Base-by-base conservation (phyloP, 768 basidiomycete genomes). In the Solioccasus polychromus region DNA sequence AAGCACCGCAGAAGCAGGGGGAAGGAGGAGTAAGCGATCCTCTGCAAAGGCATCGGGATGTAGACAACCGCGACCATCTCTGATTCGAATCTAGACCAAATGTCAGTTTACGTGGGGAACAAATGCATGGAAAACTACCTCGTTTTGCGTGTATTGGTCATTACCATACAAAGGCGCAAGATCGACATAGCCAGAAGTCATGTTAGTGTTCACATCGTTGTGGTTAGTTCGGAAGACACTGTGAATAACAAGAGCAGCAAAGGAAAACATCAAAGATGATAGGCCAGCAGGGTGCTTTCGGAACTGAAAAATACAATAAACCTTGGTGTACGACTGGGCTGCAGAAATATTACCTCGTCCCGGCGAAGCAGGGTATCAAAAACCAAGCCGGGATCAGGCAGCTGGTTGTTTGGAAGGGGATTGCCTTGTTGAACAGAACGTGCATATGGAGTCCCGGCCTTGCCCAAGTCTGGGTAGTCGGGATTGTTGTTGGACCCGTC, bases 141-240 rank as follows among this genome's bases (percentile, higher is more conserved):
- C 69, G 52, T 85, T 65, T 58, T 85, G 82, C 15, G 69, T 76
- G 14, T 64, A 70, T 52, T 84, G 76, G 52, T 80, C 78, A 47
- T 85, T 78, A 0, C 92, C 92, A 57, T 94, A 94, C 22, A 94
- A 68, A 3, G 88, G 88, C 3, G 82, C 79, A 2, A 94, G 75
- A 58, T 94, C 92, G 40, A 92, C 82, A 57, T 94, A 94, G 11
- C 87, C 85, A 0, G 87, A 88, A 2, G 92, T 92, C 60, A 90
- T 78, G 65, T 94, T 94, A 54, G 88, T 81, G 56, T 74, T 76
- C 14, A 73, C 71, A 39, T 86, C 71, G 9, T 57, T 64, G 61
- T 87, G 85, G 10, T 80, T 79, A 0, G 91, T 92, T 34, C 88
- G 87, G 78, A 94, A 94, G 43, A 90, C 81, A 36, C 86, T 89